phyloP scores from a whole-genome alignment of 2,329 filamentous ascomycete species.

The Botrytis cinerea region DNA sequence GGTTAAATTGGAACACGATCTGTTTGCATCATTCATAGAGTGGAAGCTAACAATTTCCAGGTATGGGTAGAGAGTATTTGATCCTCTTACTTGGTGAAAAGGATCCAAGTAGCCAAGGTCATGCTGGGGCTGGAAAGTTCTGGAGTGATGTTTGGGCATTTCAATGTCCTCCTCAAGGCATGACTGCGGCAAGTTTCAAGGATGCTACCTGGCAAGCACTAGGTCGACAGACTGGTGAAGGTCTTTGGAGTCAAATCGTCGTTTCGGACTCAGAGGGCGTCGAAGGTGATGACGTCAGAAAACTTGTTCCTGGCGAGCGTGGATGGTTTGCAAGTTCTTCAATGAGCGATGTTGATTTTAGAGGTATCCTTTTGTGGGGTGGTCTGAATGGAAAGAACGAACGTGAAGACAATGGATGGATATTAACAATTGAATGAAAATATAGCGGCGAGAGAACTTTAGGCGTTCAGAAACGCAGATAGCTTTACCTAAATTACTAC shows the following conservation, averaged over 20 bases:
- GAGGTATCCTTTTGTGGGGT: constrained; percentile 61
- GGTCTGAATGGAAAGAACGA: constrained; percentile 55
- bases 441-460: background rate
- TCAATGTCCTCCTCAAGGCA: constrained; percentile 57
- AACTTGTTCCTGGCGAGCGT: constrained; percentile 53
- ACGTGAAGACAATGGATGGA: constrained; percentile 63
- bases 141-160: constrained; percentile 65
- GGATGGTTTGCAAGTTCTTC: constrained; percentile 60
- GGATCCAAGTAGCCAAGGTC: constrained; percentile 51
- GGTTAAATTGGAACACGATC: background rate
- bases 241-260: constrained; percentile 58
- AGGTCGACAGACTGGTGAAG: constrained; percentile 57
- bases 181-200: constrained; percentile 57
- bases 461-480: background rate
- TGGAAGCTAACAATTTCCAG: background rate
- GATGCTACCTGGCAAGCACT: constrained; percentile 56
- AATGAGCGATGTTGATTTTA: constrained; percentile 61
- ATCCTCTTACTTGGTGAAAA: constrained; percentile 62
- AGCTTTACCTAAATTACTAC: background rate
- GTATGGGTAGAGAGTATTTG: constrained; percentile 61
- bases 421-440: constrained; percentile 53
- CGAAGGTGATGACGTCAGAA: constrained; percentile 46
- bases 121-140: constrained; percentile 55
- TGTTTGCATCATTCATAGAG: background rate
- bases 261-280: constrained; percentile 51